Percentiles rank a stretch among this genome's conserved stretches.
These are phyloP conservation scores for Barnettozyma populi DNA, from an alignment of 805 yeast species.

Conservation along the genomic window DNA sequence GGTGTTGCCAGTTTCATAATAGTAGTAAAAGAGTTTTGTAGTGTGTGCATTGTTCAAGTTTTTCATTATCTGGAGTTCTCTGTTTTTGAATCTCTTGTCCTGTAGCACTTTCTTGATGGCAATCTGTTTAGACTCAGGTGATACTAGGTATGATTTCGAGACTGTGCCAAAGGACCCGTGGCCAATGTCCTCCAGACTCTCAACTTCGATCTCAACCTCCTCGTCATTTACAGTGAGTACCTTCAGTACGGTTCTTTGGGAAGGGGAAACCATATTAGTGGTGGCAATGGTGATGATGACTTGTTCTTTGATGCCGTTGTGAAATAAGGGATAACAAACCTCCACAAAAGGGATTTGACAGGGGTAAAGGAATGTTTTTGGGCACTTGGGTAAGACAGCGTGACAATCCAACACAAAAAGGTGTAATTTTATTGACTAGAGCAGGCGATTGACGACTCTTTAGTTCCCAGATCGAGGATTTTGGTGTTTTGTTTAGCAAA, in stretches of 20 bases:
- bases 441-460: not conserved
- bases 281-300: not conserved
- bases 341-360: constrained; percentile 3
- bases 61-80: constrained; percentile 96
- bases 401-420: not conserved
- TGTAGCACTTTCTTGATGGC: constrained; percentile 97
- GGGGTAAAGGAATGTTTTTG: not conserved
- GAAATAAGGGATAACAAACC: not conserved
- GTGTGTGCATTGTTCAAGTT: constrained; percentile 79
- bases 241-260: constrained; percentile 2
- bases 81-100: constrained; percentile 87
- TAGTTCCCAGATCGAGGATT: not conserved
- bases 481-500: not conserved
- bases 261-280: not conserved
- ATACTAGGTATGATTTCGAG: constrained; percentile 76
- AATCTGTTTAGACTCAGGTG: constrained; percentile 63
- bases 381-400: not conserved
- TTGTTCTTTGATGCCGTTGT: not conserved
- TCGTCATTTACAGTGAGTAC: constrained; percentile 14
- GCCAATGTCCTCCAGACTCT: constrained; percentile 89
- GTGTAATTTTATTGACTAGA: not conserved
- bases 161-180: constrained; percentile 99
- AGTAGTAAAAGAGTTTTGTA: constrained; percentile 82
- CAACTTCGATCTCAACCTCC: constrained; percentile 54
- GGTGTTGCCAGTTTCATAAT: constrained; percentile 63